phyloP scores from a whole-genome alignment of 2,329 filamentous ascomycete genomes.

The Pseudovirgaria hyperparasitica region DNA sequence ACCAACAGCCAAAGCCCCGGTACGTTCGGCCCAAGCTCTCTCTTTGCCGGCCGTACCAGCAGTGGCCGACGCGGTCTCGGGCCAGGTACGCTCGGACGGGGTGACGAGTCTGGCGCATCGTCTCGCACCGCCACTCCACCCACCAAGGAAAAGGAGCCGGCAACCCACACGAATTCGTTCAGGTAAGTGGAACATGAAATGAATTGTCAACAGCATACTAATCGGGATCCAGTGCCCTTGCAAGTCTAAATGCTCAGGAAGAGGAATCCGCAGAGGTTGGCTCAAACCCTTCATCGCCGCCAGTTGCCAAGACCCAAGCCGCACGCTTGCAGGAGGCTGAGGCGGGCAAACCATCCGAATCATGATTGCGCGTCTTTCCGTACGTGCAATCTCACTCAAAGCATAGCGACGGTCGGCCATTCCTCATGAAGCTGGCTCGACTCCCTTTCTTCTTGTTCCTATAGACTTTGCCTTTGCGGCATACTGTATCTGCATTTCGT shows the following conservation, averaged over 20 bases:
- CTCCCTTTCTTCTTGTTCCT: constrained; percentile 27
- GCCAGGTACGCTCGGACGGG: constrained; percentile 58
- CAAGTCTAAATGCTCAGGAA: constrained; percentile 33
- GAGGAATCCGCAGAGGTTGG: constrained; percentile 45
- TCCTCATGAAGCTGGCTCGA: constrained; percentile 25
- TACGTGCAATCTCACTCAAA: constrained; percentile 12
- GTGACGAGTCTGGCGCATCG: constrained; percentile 75
- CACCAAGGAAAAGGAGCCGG: constrained; percentile 50
- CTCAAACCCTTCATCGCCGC: constrained; percentile 61
- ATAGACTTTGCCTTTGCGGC: constrained; percentile 27
- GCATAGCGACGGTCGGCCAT: constrained; percentile 16
- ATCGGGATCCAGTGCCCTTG: constrained; percentile 34
- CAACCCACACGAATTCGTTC: constrained; percentile 73
- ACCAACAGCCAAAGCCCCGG: constrained; percentile 43
- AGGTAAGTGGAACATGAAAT: constrained; percentile 50
- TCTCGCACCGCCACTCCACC: constrained; percentile 86
- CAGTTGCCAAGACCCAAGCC: constrained; percentile 41
- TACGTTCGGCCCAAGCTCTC: constrained; percentile 68
- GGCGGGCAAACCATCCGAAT: constrained; percentile 19
- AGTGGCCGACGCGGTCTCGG: constrained; percentile 69
- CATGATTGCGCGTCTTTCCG: constrained; percentile 21
- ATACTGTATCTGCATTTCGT: constrained; percentile 26
- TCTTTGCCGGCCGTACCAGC: constrained; percentile 82
- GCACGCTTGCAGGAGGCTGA: constrained; percentile 11
- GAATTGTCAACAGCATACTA: constrained; percentile 6